Conservation (phyloP, 805 yeast genomes). For the Candida sonorensis region DNA sequence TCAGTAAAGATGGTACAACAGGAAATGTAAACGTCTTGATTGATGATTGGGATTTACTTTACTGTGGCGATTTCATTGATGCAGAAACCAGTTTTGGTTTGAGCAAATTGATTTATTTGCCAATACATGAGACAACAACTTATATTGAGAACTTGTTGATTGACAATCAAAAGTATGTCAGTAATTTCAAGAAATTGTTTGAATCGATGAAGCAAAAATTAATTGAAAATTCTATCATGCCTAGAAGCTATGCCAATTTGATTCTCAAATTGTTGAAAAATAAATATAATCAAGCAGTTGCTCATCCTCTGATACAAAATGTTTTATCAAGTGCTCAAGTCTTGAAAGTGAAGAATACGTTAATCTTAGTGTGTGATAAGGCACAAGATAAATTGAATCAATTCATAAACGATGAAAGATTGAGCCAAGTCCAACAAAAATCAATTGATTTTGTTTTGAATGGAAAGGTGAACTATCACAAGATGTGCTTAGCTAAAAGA, state of each 20-base stretch:
- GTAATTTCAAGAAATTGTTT: no score
- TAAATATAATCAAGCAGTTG: no score
- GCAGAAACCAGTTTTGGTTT: slow-evolving; percentile 47
- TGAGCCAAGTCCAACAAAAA: neutral
- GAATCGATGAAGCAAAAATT: no score
- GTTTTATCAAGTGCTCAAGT: neutral
- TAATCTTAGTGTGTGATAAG: neutral
- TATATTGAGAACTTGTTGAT: neutral
- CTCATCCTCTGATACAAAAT: no score
- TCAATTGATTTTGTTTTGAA: slow-evolving; percentile 4
- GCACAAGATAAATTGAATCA: neutral
- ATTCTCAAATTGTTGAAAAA: no score
- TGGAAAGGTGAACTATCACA: slow-evolving; percentile 13
- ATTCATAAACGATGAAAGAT: neutral
- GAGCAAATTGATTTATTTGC: slow-evolving; percentile 42
- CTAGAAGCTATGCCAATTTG: no score
- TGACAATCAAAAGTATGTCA: slow-evolving; percentile 3
- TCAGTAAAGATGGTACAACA: slow-evolving; percentile 5
- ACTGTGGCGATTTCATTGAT: slow-evolving; percentile 46
- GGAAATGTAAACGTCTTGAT: slow-evolving; percentile 9
- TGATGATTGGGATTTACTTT: slow-evolving; percentile 40
- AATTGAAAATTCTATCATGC: no score
- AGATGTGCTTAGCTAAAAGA: slow-evolving; percentile 20
- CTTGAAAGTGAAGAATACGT: neutral
- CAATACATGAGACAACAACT: slow-evolving; percentile 2